Evolutionary conservation across 2,329 filamentous ascomycete genomes (phyloP).

Genomic region (Phaeophleospora eucalypticola): DNA sequence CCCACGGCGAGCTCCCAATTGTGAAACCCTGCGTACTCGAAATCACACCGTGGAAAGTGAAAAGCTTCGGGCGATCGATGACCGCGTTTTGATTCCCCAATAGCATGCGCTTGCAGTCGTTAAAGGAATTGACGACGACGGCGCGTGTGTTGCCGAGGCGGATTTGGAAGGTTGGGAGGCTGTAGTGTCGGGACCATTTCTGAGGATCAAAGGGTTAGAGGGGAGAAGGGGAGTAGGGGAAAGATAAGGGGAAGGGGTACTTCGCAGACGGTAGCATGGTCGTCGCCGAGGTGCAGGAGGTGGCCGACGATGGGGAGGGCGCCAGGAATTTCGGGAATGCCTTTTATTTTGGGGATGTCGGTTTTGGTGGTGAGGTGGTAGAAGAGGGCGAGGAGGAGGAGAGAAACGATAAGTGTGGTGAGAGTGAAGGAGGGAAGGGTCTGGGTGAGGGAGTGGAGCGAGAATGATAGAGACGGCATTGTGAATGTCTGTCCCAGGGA

Average conservation of each 20-base stretch:
- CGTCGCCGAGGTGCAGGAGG: conserved; percentile 49
- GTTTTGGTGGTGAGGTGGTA: conserved; percentile 27
- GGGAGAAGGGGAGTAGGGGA: not conserved
- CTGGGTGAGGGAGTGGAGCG: not conserved
- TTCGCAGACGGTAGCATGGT: conserved; percentile 50
- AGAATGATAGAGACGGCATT: not conserved
- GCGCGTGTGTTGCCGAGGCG: conserved; percentile 51
- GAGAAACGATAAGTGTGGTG: no score
- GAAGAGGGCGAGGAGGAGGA: not conserved
- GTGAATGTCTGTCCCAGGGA: no score
- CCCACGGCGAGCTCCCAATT: conserved; percentile 53
- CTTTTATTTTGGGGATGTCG: conserved; percentile 48
- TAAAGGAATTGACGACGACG: conserved; percentile 52
- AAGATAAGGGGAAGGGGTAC: not conserved
- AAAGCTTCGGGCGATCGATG: conserved; percentile 42
- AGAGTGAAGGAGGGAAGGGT: no score
- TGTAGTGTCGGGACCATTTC: conserved; percentile 46
- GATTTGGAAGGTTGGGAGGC: conserved; percentile 50
- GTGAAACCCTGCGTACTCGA: conserved; percentile 52
- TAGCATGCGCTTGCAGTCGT: conserved; percentile 50
- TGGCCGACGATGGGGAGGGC: conserved; percentile 50
- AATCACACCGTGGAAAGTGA: conserved; percentile 54
- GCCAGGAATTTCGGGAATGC: conserved; percentile 49
- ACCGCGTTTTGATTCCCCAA: conserved; percentile 48
- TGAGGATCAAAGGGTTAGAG: conserved; percentile 12